Evolutionary conservation across 257 asterid genomes (phyloP).

Genomic region (Solanum okadae): DNA sequence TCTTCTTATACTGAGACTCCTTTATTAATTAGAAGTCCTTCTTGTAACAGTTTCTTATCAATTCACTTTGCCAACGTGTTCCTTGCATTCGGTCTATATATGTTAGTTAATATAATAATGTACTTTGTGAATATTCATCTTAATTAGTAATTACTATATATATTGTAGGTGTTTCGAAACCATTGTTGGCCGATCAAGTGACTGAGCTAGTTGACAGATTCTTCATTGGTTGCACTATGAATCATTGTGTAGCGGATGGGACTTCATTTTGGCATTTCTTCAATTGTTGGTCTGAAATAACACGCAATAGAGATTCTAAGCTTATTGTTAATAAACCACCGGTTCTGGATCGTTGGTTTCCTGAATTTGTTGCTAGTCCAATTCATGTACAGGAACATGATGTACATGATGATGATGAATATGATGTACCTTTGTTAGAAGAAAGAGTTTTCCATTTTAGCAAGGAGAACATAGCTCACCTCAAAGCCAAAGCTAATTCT

Average conservation of each 20-base stretch:
- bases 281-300: conserved; percentile 40
- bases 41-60: too few relatives aligned
- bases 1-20: too few relatives aligned
- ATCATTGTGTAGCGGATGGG: conserved; percentile 33
- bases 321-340: conserved; percentile 10
- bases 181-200: conserved; percentile 31
- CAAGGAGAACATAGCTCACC: neutral
- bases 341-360: conserved; percentile 16
- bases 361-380: neutral
- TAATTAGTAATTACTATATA: too few relatives aligned
- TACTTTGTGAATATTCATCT: too few relatives aligned
- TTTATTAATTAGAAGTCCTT: too few relatives aligned
- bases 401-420: neutral
- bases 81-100: too few relatives aligned
- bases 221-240: conserved; percentile 27
- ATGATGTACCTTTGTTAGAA: conserved; percentile 1
- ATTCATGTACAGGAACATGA: neutral
- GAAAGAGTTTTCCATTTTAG: conserved; percentile 31
- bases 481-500: neutral
- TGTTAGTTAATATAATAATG: too few relatives aligned
- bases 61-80: too few relatives aligned
- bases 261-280: conserved; percentile 43
- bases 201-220: conserved; percentile 34
- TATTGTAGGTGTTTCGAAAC: conserved; percentile 11
- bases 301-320: neutral